phyloP scores from a whole-genome alignment of 148 eudicot species.

The Rhododendron griersonianum region DNA sequence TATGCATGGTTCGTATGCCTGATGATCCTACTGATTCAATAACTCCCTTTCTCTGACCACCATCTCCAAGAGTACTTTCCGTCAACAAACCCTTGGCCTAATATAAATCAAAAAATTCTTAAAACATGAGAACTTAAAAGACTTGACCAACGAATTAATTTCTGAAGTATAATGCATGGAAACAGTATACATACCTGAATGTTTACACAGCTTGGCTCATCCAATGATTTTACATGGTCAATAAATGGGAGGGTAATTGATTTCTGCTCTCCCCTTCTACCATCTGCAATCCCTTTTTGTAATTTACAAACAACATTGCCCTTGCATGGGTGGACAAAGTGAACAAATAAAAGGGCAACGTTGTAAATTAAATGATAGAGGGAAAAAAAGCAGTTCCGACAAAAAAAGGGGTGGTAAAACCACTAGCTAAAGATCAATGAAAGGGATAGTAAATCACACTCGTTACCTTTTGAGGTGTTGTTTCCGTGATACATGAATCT shows the following conservation, averaged over 20 bases:
- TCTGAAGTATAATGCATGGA: neutral
- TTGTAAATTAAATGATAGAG: neutral
- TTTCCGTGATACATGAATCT: constrained; percentile 9
- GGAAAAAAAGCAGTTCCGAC: neutral
- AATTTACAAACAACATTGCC: neutral
- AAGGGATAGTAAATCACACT: neutral
- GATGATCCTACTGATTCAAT: neutral
- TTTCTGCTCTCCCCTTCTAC: neutral
- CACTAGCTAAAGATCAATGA: neutral
- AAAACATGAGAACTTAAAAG: neutral
- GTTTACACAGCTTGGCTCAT: constrained; percentile 5
- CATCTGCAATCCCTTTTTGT: neutral
- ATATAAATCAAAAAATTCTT: too few relatives aligned
- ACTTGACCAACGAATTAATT: neutral
- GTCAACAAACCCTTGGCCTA: constrained; percentile 4
- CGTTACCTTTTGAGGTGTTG: constrained; percentile 33
- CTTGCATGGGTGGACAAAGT: neutral
- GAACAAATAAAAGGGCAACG: neutral
- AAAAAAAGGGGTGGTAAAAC: neutral
- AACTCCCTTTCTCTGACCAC: neutral
- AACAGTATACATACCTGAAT: constrained; percentile 12
- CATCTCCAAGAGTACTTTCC: neutral
- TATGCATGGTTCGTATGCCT: neutral
- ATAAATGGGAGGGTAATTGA: neutral
- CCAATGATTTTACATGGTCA: constrained; percentile 9